A percentile compares a stretch with the other conserved stretches of the same genome.
Evolutionary conservation across 495 filamentous ascomycete genomes (phyloP).

Genomic region (Aspergillus taichungensis): DNA sequence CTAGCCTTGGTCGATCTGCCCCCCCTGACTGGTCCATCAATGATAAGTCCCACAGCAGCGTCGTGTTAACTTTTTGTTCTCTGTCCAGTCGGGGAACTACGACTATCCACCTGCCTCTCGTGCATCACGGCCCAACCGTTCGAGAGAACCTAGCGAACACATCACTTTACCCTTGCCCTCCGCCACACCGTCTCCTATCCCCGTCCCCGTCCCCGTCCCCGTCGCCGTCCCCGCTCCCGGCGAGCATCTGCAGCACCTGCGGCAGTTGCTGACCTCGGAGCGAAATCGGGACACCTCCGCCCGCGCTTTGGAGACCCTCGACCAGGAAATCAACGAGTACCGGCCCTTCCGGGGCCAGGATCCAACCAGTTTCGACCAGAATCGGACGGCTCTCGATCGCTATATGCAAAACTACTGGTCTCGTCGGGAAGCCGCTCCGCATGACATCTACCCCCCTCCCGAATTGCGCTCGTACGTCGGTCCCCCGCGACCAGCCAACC

Average conservation of each 20-base stretch:
- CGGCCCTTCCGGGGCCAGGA: conserved; percentile 13
- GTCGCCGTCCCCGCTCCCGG: not conserved
- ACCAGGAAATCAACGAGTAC: conserved; percentile 30
- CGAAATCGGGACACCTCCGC: conserved; percentile 28
- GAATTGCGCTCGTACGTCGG: not conserved
- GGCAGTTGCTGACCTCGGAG: conserved; percentile 30
- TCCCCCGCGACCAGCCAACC: conserved; percentile 4
- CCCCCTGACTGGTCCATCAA: no score
- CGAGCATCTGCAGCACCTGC: conserved; percentile 30
- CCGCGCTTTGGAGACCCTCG: conserved; percentile 31
- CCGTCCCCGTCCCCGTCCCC: not conserved
- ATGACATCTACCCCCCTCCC: conserved; percentile 6
- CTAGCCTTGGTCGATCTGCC: no score
- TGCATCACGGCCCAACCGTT: not conserved
- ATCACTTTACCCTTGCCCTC: not conserved
- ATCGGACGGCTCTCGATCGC: conserved; percentile 17
- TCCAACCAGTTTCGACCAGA: conserved; percentile 19
- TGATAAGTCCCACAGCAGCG: no score
- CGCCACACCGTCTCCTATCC: no score
- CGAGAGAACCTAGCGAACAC: conserved; percentile 1
- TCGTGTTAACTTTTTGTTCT: conserved; percentile 12
- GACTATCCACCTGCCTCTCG: conserved; percentile 46
- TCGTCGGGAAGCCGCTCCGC: conserved; percentile 6
- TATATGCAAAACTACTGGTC: conserved; percentile 15
- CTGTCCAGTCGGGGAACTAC: conserved; percentile 49